These are phyloP conservation scores for Trichoderma endophyticum DNA, from an alignment of 2,329 filamentous ascomycete genomes.

Conservation along the genomic window DNA sequence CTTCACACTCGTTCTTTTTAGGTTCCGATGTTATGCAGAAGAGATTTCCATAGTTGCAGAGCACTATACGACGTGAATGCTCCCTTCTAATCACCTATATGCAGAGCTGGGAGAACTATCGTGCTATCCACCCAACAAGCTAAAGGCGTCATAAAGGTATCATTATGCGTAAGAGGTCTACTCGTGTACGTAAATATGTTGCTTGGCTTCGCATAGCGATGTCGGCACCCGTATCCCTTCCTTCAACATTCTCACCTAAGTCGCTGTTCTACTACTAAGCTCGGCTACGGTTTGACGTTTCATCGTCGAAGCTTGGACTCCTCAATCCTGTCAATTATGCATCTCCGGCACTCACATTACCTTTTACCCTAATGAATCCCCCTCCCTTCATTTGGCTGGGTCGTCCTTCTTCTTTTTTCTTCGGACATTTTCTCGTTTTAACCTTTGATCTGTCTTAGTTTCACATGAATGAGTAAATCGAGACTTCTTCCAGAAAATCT, in stretches of 20 bases:
- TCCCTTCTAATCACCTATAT: neutral
- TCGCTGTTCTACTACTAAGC: slow-evolving; percentile 7
- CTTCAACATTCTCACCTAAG: slow-evolving; percentile 1
- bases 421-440: neutral
- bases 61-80: neutral
- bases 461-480: neutral
- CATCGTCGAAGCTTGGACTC: neutral
- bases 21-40: neutral
- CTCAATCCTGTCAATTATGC: neutral
- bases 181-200: neutral
- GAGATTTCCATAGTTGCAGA: neutral
- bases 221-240: neutral
- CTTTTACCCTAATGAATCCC: neutral
- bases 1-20: neutral
- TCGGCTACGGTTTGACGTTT: neutral
- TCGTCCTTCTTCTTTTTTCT: neutral
- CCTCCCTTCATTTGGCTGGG: neutral
- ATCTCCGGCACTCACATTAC: neutral
- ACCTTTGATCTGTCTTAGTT: neutral
- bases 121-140: neutral
- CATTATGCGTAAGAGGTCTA: neutral
- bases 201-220: neutral
- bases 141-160: neutral
- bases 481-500: neutral
- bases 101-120: too few species aligned